A percentile compares a stretch with the other conserved stretches of the same genome.
Conservation (phyloP, 108 stramenopile species). For the Pseudonitzschia delicatissima region DNA sequence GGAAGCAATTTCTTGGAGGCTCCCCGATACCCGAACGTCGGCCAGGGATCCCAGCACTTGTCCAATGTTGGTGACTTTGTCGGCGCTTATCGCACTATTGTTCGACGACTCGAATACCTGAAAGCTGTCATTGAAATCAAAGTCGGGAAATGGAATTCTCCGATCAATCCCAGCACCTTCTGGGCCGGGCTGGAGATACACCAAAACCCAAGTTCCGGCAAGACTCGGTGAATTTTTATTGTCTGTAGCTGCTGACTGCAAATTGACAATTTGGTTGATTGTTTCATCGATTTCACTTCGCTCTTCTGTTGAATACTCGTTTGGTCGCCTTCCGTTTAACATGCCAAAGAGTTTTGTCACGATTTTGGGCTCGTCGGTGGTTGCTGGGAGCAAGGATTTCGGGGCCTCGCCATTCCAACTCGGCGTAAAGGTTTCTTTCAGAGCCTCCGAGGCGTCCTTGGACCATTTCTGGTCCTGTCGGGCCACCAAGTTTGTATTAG, state of each 20-base stretch:
- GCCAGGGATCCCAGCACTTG: conserved; percentile 39
- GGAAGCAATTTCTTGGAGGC: conserved; percentile 27
- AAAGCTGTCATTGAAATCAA: conserved; percentile 44
- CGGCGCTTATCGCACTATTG: background rate
- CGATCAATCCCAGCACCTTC: conserved; percentile 49
- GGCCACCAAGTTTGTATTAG: conserved; percentile 35
- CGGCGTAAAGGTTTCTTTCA: conserved; percentile 55
- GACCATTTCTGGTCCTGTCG: conserved; percentile 52
- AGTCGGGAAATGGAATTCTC: conserved; percentile 55
- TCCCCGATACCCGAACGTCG: conserved; percentile 38
- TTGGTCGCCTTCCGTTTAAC: conserved; percentile 39
- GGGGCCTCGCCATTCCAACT: conserved; percentile 22
- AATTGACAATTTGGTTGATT: conserved; percentile 23
- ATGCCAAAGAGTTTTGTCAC: conserved; percentile 30
- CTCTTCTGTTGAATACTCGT: conserved; percentile 33
- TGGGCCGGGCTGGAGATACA: conserved; percentile 51
- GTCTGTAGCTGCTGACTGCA: background rate
- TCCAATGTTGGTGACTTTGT: conserved; percentile 35
- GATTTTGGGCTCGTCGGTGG: conserved; percentile 23
- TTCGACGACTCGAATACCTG: conserved; percentile 33
- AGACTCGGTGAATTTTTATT: background rate
- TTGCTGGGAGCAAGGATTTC: background rate
- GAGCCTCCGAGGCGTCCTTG: conserved; percentile 39
- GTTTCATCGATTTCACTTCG: conserved; percentile 29
- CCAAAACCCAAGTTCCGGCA: conserved; percentile 39